Conservation (phyloP, 2,329 filamentous ascomycete genomes). For the Trichoderma oligosporum region DNA sequence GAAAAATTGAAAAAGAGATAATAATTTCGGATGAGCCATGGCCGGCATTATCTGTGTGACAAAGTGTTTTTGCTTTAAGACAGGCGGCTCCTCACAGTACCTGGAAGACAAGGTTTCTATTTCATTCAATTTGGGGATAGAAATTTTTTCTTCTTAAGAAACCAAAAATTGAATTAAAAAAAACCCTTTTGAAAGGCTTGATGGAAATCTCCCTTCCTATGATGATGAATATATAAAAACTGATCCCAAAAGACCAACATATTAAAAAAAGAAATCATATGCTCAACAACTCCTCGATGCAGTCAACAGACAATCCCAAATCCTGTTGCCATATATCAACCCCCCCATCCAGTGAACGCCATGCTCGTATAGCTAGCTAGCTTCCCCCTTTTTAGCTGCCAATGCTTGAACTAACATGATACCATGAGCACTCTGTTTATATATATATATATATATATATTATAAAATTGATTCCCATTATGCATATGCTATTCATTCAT, state of each 20-base stretch:
- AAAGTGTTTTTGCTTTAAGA: no score
- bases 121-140: neutral
- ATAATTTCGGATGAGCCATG: neutral
- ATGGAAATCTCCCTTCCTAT: neutral
- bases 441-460: no score
- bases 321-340: no score
- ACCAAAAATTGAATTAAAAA: no score
- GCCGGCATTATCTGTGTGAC: neutral
- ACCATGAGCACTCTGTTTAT: neutral
- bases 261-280: neutral
- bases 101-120: neutral
- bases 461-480: neutral
- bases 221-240: neutral
- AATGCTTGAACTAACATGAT: neutral
- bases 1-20: no score
- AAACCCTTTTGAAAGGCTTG: neutral
- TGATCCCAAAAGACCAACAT: neutral
- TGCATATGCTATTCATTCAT: neutral
- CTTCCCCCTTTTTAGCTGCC: neutral
- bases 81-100: no score
- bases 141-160: neutral
- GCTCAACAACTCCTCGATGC: neutral
- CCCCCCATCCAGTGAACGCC: neutral
- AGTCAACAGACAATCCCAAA: neutral
- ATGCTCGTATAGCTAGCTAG: no score